Conservation (phyloP, 306 rosid species). For the Cyclanthera cordifolia region DNA sequence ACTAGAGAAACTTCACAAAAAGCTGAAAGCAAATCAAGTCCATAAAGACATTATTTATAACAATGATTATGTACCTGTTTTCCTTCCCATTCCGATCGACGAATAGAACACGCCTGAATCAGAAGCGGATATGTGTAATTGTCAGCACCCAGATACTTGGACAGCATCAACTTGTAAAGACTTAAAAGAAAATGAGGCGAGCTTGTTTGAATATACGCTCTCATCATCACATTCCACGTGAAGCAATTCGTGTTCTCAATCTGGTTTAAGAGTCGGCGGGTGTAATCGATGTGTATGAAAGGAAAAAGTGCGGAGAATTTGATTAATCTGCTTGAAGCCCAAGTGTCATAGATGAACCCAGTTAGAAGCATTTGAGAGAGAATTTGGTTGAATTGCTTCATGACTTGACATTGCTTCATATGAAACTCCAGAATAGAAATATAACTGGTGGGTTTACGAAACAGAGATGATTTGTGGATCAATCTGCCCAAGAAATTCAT, state of each 20-base stretch:
- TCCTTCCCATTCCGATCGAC: slow-evolving; percentile 40
- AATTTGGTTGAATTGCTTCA: slow-evolving; percentile 35
- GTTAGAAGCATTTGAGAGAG: slow-evolving; percentile 60
- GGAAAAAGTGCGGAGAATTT: slow-evolving; percentile 31
- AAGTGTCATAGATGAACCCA: slow-evolving; percentile 48
- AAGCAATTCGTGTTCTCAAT: slow-evolving; percentile 49
- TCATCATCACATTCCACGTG: slow-evolving; percentile 73
- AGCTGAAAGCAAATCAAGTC: too few relatives aligned
- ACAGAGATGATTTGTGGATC: slow-evolving; percentile 15
- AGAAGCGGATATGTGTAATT: slow-evolving; percentile 56
- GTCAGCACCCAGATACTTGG: slow-evolving; percentile 22
- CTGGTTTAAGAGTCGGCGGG: slow-evolving; percentile 33
- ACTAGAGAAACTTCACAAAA: too few relatives aligned
- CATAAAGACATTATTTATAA: too few relatives aligned
- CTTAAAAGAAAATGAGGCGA: slow-evolving; percentile 27
- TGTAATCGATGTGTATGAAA: slow-evolving; percentile 29
- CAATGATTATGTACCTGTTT: slow-evolving; percentile 43
- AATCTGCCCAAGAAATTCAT: background rate
- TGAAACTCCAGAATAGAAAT: slow-evolving; percentile 34
- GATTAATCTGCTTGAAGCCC: slow-evolving; percentile 56
- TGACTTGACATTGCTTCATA: slow-evolving; percentile 29
- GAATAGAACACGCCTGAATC: slow-evolving; percentile 46
- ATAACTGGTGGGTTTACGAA: slow-evolving; percentile 27
- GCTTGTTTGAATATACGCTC: slow-evolving; percentile 37
- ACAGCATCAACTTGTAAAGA: slow-evolving; percentile 31